Base-by-base conservation (phyloP, 768 basidiomycete genomes). In the Tricholomella constricta region DNA sequence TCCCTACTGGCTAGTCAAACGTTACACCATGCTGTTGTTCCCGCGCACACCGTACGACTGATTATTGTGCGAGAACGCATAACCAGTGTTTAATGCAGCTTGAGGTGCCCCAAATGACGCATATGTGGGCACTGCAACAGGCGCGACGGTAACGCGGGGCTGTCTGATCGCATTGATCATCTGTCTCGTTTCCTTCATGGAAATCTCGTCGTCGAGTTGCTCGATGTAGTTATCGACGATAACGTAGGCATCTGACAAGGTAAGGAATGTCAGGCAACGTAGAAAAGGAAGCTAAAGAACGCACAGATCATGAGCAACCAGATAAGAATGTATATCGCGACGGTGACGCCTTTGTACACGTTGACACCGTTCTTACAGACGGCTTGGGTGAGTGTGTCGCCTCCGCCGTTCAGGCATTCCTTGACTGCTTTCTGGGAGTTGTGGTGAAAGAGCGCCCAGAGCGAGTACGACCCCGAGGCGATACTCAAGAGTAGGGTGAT, bases 251-350 rank as follows among this genome's bases (percentile, higher is more conserved):
- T 79, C 82, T 85, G 52, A 22, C 51, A 48, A 25, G 38, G 19
- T 17, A 4, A 9, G 9, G 9, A 36, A 27, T 11, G 19, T 46
- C 9, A 38, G 29, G 38, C 10, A 17, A 9, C 19, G 43, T 19
- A 27, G 38, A 34, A 37, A 27, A 5, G 27, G 38, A 36, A 26
- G 32, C 15, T 35, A 27, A 19, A 14, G 29, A 26, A 77, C 82
- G 47, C 55, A 84, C 83, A 83, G 38, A 84, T 72, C 58, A 79
- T 72, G 50, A 84, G 55, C 44, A 82, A 61, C 82, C 83, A 84
- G 49, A 77, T 72, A 17, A 83, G 22, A 35, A 79, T 67, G 58
- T 79, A 80, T 46, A 79, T 52, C 20, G 68, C 74, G 35, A 83
- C 68, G 45, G 74, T 61, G 12, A 80, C 48, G 38, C 70, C 72